Conservation (phyloP, 75 land plant species). For the Picea sitchensis region DNA sequence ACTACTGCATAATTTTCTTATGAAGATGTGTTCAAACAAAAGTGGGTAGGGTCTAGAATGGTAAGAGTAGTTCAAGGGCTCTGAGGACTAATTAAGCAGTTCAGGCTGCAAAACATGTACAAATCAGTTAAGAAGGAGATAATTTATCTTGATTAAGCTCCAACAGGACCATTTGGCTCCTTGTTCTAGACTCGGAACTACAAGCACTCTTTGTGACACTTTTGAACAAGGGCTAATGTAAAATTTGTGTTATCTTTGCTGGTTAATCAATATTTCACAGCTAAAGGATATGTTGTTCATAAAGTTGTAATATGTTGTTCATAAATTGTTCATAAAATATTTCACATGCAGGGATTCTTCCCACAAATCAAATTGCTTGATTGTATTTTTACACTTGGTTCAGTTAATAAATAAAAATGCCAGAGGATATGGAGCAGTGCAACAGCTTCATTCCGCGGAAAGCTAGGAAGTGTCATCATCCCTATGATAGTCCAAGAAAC, state of each 20-base stretch:
- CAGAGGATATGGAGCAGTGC: slow-evolving; percentile 44
- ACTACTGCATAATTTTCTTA: background rate
- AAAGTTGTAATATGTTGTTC: background rate
- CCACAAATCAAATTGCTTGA: slow-evolving; percentile 6
- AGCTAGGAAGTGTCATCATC: slow-evolving; percentile 39
- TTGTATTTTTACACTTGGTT: slow-evolving; percentile 1
- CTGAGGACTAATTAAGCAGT: background rate
- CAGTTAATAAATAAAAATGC: slow-evolving; percentile 30
- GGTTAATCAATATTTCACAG: background rate
- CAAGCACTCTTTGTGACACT: background rate
- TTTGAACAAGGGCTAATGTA: background rate
- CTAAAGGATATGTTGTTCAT: background rate
- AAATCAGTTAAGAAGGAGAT: no score
- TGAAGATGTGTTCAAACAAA: background rate
- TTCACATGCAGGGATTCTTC: background rate
- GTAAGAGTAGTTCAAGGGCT: background rate
- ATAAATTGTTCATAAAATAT: background rate
- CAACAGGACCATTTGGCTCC: background rate
- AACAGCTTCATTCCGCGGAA: slow-evolving; percentile 31
- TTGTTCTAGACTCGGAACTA: background rate
- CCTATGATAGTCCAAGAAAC: background rate
- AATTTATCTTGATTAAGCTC: background rate
- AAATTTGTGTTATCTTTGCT: background rate
- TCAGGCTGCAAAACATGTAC: no score
- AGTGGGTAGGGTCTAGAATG: background rate